Evolutionary conservation across 1,284 basidiomycete species (phyloP), one percentile per base, ranked within the genome.

Genomic region (Cryptococcus floricola): DNA sequence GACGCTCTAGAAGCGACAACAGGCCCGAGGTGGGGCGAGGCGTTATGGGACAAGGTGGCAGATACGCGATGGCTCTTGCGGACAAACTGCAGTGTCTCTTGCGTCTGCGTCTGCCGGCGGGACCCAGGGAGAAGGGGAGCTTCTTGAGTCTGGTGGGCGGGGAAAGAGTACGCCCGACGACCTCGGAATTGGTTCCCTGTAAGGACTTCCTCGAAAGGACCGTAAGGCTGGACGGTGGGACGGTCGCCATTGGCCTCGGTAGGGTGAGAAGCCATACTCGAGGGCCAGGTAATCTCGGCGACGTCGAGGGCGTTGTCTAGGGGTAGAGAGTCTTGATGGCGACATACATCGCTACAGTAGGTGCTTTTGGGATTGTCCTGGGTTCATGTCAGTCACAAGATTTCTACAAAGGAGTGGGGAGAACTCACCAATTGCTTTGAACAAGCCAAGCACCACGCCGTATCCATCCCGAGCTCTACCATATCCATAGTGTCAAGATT

Each of bases 141-240:
- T 23, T 58, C 45, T n/a, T 52, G 49, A 6, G 59, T 47, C 9
- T 69, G 63, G 0, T 63, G 52, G 5, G 68, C 66, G 2, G 72
- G 71, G 53, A 75, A 74, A 7, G 74, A 75, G 61, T 70, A 74
- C 0, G 74, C 72, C 28, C 74, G 66, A 18, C 72, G 65, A 55
- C 70, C 71, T 18, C 74, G 60, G 10, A 54, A 52, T 3, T 23
- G 47, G 39, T 43, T 51, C 39, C 45, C 34, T 14, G 34, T 42
- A 25, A 28, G 37, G 19, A 48, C 50, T 23, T 41, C 41, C 6
- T n/a, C 23, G 9, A 46, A 19, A 27, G 41, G 60, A 5, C 39
- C 44, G 27, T 56, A 19, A n/a, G 56, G 59, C 3, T 53, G 39
- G 39, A 58, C 31, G 12, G 54, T 52, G 27, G 57, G 59, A 14